A percentile compares a stretch with the other conserved stretches of the same genome.
phyloP scores from a whole-genome alignment of 495 filamentous ascomycete genomes.

The Hyaloscypha finlandica region DNA sequence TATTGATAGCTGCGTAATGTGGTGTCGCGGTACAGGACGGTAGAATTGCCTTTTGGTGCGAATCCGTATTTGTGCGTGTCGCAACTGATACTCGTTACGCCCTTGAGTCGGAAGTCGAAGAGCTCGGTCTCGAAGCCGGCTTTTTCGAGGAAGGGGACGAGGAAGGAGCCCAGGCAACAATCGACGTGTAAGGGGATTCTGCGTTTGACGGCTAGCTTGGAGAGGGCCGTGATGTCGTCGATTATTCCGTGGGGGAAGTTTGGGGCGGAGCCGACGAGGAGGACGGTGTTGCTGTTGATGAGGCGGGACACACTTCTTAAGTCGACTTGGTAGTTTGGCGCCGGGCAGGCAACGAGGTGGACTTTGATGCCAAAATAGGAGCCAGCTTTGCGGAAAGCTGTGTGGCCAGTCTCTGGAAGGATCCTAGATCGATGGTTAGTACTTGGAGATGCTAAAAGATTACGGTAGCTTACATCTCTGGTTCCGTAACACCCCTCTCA shows the following conservation, averaged over 20 bases:
- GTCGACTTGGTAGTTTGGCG: conserved; percentile 82
- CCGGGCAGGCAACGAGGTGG: conserved; percentile 86
- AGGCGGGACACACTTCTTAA: conserved; percentile 73
- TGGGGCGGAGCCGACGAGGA: conserved; percentile 92
- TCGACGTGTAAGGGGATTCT: conserved; percentile 92
- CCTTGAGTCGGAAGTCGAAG: conserved; percentile 92
- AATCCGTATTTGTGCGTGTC: conserved; percentile 99
- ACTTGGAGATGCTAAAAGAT: conserved; percentile 11
- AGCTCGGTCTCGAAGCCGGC: conserved; percentile 84
- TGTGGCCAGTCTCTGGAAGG: conserved; percentile 90
- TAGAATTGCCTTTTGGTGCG: conserved; percentile 94
- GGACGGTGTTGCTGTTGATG: conserved; percentile 94
- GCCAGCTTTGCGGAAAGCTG: conserved; percentile 93
- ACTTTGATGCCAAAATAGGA: conserved; percentile 95
- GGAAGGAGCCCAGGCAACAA: conserved; percentile 94
- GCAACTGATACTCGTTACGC: conserved; percentile 92
- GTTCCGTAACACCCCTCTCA: conserved; percentile 86
- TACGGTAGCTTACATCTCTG: conserved; percentile 72
- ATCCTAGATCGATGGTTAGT: conserved; percentile 59
- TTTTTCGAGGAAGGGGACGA: conserved; percentile 86
- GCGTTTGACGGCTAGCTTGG: conserved; percentile 75
- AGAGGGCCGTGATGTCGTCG: conserved; percentile 87
- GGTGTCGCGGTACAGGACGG: conserved; percentile 82
- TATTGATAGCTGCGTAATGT: conserved; percentile 85
- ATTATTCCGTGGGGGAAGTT: conserved; percentile 99